Base-by-base conservation (phyloP, 2,329 filamentous ascomycete genomes). In the Didymella segeticola region DNA sequence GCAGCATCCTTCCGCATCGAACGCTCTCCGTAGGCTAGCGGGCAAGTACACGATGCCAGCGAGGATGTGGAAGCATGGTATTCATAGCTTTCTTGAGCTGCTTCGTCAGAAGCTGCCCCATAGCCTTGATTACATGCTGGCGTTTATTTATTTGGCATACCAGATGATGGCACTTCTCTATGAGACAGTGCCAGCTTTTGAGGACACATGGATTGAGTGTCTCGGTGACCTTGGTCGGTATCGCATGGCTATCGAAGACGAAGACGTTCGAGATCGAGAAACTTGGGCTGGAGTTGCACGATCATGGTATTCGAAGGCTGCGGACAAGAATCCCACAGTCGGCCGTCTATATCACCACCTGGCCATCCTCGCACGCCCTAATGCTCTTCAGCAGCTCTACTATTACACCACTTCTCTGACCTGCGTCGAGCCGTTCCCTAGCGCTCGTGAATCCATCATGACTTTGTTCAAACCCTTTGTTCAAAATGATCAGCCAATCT, bases 171-270 rank as follows among this genome's bases (percentile, higher is more conserved):
- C 90, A 0, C 75, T 97, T 0, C 75, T 97, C 0, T 89, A 92
- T 54, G 93, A 98, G 65, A 96, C 90, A 0, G 90, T 96, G 0
- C 87, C 89, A 0, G 81, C 84, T 0, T 97, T 96, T 61, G 84
- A 89, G 46, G 89, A 95, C 52, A 96, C 90, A 0, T 98, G 93
- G 93, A 90, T 96, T 8, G 93, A 97, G 61, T 97, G 93, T 47
- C 77, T 98, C 0, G 93, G 93, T 0, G 93, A 98, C 67, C 75
- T 98, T 0, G 89, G 88, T 0, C 81, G 93, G 17, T 97, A 96
- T 64, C 81, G 88, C 0, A 97, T 97, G 92, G 91, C 92, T 0
- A 92, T 97, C 37, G 93, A 97, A 70, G 89, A 96, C 33, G 85
- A 89, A 22, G 88, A 95, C 57, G 81, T 89, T 17, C 76, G 83